phyloP scores from a whole-genome alignment of 345 rosid genomes.

The Aethionema arabicum region DNA sequence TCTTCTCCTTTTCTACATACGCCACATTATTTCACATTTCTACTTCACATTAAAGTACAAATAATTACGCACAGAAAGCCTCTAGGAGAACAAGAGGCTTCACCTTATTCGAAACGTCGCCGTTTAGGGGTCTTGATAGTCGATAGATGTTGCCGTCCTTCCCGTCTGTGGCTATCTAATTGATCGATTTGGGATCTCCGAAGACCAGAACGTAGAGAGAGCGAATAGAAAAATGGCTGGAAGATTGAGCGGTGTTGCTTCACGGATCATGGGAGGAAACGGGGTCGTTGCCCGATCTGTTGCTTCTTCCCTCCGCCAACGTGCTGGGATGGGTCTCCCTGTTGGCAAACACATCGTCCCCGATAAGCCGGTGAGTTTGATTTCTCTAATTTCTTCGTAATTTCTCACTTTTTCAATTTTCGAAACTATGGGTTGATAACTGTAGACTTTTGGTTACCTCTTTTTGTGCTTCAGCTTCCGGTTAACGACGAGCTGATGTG shows the following conservation, averaged over 20 bases:
- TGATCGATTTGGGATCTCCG: constrained; percentile 18
- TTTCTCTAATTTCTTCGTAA: background rate
- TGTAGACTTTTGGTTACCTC: background rate
- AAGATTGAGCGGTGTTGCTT: constrained; percentile 67
- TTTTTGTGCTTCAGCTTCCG: constrained; percentile 47
- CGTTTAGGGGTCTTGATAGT: constrained; percentile 1
- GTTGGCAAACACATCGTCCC: constrained; percentile 97
- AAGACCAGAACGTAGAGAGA: constrained; percentile 2
- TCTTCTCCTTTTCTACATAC: too few species aligned
- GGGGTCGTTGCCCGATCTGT: constrained; percentile 70
- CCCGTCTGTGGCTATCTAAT: background rate
- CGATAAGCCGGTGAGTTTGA: constrained; percentile 69
- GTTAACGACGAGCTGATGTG: constrained; percentile 87
- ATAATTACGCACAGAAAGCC: too few species aligned
- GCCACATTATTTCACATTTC: too few species aligned
- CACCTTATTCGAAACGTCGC: background rate
- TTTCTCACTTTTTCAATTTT: background rate
- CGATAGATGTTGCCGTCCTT: too few species aligned
- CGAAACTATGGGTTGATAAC: background rate
- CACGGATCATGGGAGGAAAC: constrained; percentile 88
- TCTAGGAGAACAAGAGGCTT: background rate
- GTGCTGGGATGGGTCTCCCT: constrained; percentile 96
- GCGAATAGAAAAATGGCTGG: constrained; percentile 62
- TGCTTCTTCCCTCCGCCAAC: constrained; percentile 75
- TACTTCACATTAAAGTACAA: too few species aligned